Base-by-base conservation (phyloP, 495 filamentous ascomycete genomes). In the Aspergillus nanangensis region DNA sequence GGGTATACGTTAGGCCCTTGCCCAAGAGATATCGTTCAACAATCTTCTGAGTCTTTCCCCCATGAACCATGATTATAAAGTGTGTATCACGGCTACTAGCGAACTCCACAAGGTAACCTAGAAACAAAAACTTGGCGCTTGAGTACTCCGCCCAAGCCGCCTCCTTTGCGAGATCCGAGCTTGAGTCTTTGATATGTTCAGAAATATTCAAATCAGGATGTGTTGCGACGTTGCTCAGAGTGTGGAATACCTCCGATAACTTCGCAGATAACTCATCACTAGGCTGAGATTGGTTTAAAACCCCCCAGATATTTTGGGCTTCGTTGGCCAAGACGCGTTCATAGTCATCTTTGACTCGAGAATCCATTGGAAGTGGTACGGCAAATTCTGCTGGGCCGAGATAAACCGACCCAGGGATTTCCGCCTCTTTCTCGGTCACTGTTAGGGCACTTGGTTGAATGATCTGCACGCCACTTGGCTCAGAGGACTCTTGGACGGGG, bases 71-170 rank as follows among this genome's bases (percentile, higher is more conserved):
- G 7, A 82, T 60, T 2, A 70, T 63, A 31, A 83, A 45, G 49
- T 81, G 78, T 11, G 72, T 38, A 17, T 71, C 63, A 25, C 60
- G 50, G 3, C 55, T 47, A 8, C 63, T 62, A 7, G 69, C 58
- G 34, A 67, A 47, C 41, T 77, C 56, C 38, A 82, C 53, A 31
- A 85, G 61, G 53, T 74, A 63, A 24, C 71, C 60, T 4, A 84
- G 58, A 48, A 86, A 73, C 17, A 67, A 51, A 52, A 86, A 80
- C 54, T 83, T 78, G 21, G 76, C 57, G 51, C 80, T 82, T 11
- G 71, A 76, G 11, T 71, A 66, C 36, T 79, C 74, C 4, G 77
- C 74, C 72, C 77, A 82, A 11, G 65, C 56, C 9, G 78, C 72
- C 47, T 79, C 74, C 36, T 70, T 62, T 22, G 61, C 53, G 13